Evolutionary conservation across 2,329 filamentous ascomycete genomes (phyloP).

Genomic region (Trichoderma sp.): DNA sequence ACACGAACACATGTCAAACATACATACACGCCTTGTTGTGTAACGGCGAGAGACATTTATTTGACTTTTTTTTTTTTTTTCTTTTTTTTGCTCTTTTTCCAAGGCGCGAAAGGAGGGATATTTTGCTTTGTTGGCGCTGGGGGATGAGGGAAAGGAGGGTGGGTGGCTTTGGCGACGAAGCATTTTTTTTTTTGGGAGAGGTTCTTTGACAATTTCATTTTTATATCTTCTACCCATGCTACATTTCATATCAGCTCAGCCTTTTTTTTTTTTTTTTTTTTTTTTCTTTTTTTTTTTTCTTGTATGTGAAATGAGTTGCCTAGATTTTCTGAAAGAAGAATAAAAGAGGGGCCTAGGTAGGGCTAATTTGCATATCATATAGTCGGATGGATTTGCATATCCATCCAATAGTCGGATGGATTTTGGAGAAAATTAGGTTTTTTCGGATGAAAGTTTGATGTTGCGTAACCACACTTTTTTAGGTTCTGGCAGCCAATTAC

Average conservation of each 20-base stretch:
- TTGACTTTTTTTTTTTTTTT: not conserved
- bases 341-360: not conserved
- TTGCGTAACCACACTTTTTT: too few relatives aligned
- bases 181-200: not conserved
- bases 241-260: not conserved
- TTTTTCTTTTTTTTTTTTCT: not conserved
- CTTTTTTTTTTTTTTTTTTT: not conserved
- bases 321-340: not conserved
- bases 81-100: not conserved
- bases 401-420: not conserved
- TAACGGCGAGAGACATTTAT: not conserved
- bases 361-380: not conserved
- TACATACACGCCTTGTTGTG: not conserved
- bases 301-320: not conserved
- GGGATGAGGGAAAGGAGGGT: not conserved
- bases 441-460: too few relatives aligned
- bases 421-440: too few relatives aligned
- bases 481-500: not conserved
- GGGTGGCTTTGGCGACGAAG: not conserved
- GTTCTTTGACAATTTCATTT: not conserved
- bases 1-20: not conserved
- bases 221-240: not conserved
- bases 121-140: not conserved
- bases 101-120: not conserved
- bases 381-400: too few relatives aligned